A percentile compares a stretch with the other conserved stretches of the same genome.
phyloP scores from a whole-genome alignment of 257 asterid species.

The Solanum sejunctum region DNA sequence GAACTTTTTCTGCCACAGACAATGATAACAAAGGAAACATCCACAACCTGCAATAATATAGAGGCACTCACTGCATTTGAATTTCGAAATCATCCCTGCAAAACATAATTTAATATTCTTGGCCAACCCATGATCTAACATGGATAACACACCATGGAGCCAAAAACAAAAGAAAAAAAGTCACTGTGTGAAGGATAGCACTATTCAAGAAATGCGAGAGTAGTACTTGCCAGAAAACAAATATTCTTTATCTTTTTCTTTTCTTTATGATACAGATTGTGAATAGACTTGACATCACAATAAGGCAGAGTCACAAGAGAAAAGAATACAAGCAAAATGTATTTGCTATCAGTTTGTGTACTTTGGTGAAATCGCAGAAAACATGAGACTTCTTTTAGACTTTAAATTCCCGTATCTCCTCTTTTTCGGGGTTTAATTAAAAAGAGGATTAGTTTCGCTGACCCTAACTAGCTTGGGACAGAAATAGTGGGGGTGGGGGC shows the following conservation, averaged over 20 bases:
- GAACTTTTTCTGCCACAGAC: conserved; percentile 53
- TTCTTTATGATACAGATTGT: neutral
- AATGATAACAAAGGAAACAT: conserved; percentile 72
- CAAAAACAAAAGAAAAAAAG: neutral
- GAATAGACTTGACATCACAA: neutral
- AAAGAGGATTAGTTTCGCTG: neutral
- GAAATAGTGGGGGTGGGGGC: neutral
- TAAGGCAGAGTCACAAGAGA: neutral
- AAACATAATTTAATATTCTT: neutral
- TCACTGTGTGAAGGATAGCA: neutral
- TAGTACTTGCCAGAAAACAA: neutral
- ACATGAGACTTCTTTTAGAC: neutral
- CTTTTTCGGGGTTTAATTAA: neutral
- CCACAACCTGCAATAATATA: conserved; percentile 63
- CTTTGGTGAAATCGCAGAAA: neutral
- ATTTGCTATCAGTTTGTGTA: neutral
- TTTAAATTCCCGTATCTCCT: neutral
- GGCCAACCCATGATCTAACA: neutral
- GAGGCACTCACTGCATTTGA: neutral
- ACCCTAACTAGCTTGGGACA: neutral
- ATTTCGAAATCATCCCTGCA: neutral
- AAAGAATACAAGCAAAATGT: neutral
- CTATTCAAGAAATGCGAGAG: neutral
- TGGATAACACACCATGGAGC: neutral
- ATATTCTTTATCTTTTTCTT: neutral